A percentile compares a stretch with the other conserved stretches of the same genome.
phyloP scores from a whole-genome alignment of 768 basidiomycete species.

The Hericium coralloides region DNA sequence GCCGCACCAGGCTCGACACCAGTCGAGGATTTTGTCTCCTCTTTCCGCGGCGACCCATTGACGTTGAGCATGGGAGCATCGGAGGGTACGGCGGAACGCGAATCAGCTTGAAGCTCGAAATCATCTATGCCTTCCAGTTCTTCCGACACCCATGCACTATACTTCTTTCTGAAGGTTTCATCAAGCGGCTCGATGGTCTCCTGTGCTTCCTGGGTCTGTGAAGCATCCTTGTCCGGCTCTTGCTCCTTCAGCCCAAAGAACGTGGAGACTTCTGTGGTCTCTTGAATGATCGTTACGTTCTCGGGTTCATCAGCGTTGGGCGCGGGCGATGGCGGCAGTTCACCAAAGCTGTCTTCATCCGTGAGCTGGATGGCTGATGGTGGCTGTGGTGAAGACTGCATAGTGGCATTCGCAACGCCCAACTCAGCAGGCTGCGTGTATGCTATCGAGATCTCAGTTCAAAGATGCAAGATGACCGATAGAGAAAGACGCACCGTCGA shows the following conservation, averaged over 20 bases:
- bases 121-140: neutral
- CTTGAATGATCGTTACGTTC: constrained; percentile 1
- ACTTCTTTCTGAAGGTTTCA: neutral
- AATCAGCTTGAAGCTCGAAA: neutral
- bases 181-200: neutral
- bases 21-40: neutral
- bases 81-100: no score
- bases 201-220: neutral
- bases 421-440: no score
- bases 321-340: constrained; percentile 10
- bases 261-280: neutral
- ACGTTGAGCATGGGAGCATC: no score
- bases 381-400: neutral
- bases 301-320: neutral
- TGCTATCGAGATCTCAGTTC: no score
- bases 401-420: no score
- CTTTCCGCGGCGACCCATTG: neutral
- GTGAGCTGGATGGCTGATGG: constrained; percentile 3
- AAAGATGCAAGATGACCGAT: no score
- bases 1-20: neutral
- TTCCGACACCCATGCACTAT: neutral
- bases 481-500: neutral
- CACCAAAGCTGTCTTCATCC: constrained; percentile 12
- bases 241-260: neutral
- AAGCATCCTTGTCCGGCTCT: neutral